phyloP scores from a whole-genome alignment of 2,329 filamentous ascomycete species.

The Talaromyces albobiverticillius region DNA sequence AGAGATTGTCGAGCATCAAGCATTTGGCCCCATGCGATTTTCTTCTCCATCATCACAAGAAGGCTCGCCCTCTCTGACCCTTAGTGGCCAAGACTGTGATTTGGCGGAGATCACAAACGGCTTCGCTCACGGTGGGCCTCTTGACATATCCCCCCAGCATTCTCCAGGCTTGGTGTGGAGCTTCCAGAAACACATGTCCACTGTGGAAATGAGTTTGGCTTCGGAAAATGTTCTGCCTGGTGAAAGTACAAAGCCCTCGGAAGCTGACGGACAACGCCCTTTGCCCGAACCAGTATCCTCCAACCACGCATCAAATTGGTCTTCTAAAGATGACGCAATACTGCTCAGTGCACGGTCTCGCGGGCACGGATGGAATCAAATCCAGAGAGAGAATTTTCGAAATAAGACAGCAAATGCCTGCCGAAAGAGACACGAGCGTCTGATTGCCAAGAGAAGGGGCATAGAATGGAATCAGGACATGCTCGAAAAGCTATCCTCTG shows the following conservation, averaged over 20 bases:
- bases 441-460: conserved; percentile 69
- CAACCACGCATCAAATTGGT: conserved; percentile 60
- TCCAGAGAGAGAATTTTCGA: conserved; percentile 72
- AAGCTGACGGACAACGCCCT: neutral
- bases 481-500: conserved; percentile 69
- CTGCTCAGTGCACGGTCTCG: conserved; percentile 69
- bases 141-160: conserved; percentile 8
- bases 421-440: conserved; percentile 80
- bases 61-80: conserved; percentile 14
- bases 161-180: conserved; percentile 1
- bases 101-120: conserved; percentile 15
- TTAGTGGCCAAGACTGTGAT: conserved; percentile 16
- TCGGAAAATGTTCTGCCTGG: neutral
- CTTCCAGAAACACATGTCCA: neutral
- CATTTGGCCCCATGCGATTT: conserved; percentile 13
- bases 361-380: conserved; percentile 80
- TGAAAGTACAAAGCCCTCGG: conserved; percentile 1
- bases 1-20: neutral
- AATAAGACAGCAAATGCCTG: conserved; percentile 77
- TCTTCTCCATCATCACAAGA: conserved; percentile 12
- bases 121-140: conserved; percentile 13
- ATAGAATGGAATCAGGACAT: conserved; percentile 77
- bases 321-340: conserved; percentile 68
- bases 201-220: conserved; percentile 8
- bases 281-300: conserved; percentile 5